phyloP scores from a whole-genome alignment of 371 early-diverging fungal genomes.

The Smittium mucronatum region DNA sequence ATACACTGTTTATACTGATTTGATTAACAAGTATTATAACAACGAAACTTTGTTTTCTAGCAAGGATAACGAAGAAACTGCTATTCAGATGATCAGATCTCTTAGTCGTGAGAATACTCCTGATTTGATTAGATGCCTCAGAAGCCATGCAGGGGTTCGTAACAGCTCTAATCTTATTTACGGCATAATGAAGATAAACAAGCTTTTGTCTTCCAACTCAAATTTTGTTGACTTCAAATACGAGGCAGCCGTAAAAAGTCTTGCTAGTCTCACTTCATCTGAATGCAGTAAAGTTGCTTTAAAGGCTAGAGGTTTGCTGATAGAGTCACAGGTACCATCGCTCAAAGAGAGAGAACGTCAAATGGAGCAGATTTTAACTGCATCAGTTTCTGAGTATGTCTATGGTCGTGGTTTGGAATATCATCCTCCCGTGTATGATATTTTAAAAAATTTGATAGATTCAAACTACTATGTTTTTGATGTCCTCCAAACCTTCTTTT shows the following conservation, averaged over 20 bases:
- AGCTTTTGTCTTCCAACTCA: constrained; percentile 41
- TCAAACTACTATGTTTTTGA: constrained; percentile 92
- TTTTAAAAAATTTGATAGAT: constrained; percentile 76
- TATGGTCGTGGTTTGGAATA: constrained; percentile 59
- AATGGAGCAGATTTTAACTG: constrained; percentile 70
- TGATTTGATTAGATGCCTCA: constrained; percentile 54
- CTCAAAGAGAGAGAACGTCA: constrained; percentile 75
- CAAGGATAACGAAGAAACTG: constrained; percentile 70
- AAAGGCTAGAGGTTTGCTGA: constrained; percentile 83
- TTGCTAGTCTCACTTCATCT: constrained; percentile 68
- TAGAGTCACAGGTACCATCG: constrained; percentile 84
- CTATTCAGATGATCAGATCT: constrained; percentile 68
- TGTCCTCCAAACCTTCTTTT: constrained; percentile 88
- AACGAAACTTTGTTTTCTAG: constrained; percentile 71
- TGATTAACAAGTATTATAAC: constrained; percentile 72
- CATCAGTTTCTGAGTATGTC: constrained; percentile 63
- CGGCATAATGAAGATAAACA: constrained; percentile 62
- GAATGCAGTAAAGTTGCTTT: constrained; percentile 76
- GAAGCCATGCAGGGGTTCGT: constrained; percentile 71
- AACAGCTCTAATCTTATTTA: constrained; percentile 67
- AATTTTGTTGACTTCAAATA: constrained; percentile 59
- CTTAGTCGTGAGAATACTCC: constrained; percentile 70
- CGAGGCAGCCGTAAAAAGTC: constrained; percentile 60
- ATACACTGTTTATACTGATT: constrained; percentile 48
- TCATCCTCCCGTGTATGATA: constrained; percentile 63